Evolutionary conservation across 73 alveolate genomes (phyloP).

Genomic region (Paramecium tetraurelia): DNA sequence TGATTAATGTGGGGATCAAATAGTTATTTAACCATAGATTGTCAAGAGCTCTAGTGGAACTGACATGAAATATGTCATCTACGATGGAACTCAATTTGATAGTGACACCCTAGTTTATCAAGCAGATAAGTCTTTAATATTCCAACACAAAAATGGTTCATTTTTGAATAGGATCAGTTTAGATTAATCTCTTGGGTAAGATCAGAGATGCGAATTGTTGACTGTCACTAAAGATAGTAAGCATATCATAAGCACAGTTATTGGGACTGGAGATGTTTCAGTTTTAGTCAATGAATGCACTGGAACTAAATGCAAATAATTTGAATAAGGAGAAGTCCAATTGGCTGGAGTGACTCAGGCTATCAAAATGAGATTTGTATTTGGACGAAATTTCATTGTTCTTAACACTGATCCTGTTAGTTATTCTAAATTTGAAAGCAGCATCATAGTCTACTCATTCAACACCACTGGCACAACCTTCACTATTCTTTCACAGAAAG

Average conservation of each 20-base stretch:
- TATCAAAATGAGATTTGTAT: background rate
- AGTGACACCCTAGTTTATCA: background rate
- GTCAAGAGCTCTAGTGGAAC: background rate
- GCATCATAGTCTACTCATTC: background rate
- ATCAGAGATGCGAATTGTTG: background rate
- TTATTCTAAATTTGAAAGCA: constrained; percentile 3
- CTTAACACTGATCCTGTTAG: constrained; percentile 1
- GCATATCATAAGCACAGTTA: background rate
- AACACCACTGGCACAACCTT: background rate
- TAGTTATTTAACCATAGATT: background rate
- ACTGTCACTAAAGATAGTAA: background rate
- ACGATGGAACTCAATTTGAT: background rate
- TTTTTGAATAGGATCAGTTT: background rate
- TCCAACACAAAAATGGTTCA: background rate
- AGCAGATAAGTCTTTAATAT: background rate
- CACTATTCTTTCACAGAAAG: background rate
- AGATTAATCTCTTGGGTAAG: background rate
- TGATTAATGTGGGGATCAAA: background rate
- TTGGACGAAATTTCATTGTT: background rate
- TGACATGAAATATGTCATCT: background rate
- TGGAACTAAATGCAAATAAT: background rate
- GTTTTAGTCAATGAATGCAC: constrained; percentile 10
- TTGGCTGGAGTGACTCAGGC: constrained; percentile 8
- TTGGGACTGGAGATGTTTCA: background rate
- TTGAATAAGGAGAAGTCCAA: background rate